These are phyloP conservation scores for Persicaria tinctoria DNA, from an alignment of 148 eudicot species.

Conservation along the genomic window DNA sequence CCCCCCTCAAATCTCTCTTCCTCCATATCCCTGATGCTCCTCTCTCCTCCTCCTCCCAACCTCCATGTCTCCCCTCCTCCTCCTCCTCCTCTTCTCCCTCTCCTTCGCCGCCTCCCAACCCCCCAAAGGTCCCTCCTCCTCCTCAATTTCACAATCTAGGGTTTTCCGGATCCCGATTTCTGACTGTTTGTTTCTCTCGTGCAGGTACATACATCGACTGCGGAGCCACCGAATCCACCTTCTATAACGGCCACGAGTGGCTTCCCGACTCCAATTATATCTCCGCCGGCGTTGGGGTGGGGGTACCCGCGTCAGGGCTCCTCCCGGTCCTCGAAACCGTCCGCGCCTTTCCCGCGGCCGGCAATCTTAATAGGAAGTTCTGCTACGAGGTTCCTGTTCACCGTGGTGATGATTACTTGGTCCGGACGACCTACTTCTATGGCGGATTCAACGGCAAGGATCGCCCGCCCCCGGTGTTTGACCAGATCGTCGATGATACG, in stretches of 20 bases:
- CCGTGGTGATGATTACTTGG: slow-evolving; percentile 44
- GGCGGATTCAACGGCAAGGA: slow-evolving; percentile 62
- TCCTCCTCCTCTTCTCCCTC: slow-evolving; percentile 21
- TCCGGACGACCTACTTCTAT: slow-evolving; percentile 76
- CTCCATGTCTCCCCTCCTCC: slow-evolving; percentile 25
- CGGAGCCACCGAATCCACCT: slow-evolving; percentile 36
- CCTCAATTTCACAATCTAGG: not conserved
- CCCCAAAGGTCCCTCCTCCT: slow-evolving; percentile 34
- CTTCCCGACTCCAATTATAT: slow-evolving; percentile 41
- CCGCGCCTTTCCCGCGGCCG: slow-evolving; percentile 50
- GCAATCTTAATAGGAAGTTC: slow-evolving; percentile 50
- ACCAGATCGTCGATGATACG: slow-evolving; percentile 83
- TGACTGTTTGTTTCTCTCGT: not conserved
- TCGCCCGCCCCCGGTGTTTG: slow-evolving; percentile 66
- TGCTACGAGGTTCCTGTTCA: slow-evolving; percentile 60
- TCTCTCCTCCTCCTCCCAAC: slow-evolving; percentile 26
- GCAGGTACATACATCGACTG: slow-evolving; percentile 55
- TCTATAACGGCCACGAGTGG: slow-evolving; percentile 44
- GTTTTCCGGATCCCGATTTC: not conserved
- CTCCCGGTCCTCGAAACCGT: slow-evolving; percentile 45
- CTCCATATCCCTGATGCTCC: slow-evolving; percentile 4
- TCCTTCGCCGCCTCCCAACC: slow-evolving; percentile 33
- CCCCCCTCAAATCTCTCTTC: slow-evolving; percentile 8
- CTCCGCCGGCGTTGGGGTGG: slow-evolving; percentile 39
- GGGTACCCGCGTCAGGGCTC: slow-evolving; percentile 23